Conservation (phyloP, 768 basidiomycete genomes). For the Trametes maxima region DNA sequence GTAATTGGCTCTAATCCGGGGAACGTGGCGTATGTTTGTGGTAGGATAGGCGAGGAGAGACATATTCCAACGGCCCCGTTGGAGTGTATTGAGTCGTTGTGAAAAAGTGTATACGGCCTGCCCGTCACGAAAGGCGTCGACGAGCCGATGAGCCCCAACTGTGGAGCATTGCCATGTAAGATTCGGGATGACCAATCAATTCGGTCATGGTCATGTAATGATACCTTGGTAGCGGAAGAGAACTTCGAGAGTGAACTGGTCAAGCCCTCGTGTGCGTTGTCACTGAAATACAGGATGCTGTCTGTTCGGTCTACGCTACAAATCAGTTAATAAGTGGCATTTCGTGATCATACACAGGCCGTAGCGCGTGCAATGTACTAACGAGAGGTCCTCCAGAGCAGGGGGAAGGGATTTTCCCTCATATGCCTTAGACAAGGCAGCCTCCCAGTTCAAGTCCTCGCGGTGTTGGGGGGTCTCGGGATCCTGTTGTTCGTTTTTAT, state of each 20-base stretch:
- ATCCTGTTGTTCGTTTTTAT: constrained; percentile 37
- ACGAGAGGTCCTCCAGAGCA: constrained; percentile 44
- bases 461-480: constrained; percentile 8
- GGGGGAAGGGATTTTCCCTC: constrained; percentile 37
- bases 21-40: constrained; percentile 32
- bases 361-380: constrained; percentile 16
- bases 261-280: constrained; percentile 59
- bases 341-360: neutral
- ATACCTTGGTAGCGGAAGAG: constrained; percentile 51
- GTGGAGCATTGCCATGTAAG: constrained; percentile 4
- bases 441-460: constrained; percentile 49
- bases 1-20: constrained; percentile 48
- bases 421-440: constrained; percentile 46
- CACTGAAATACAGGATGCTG: constrained; percentile 56
- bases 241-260: constrained; percentile 46
- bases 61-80: constrained; percentile 70
- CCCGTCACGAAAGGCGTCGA: constrained; percentile 84
- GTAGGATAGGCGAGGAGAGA: constrained; percentile 20
- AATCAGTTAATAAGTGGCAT: neutral
- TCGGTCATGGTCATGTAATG: constrained; percentile 12
- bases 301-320: constrained; percentile 31
- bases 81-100: constrained; percentile 54
- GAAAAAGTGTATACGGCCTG: constrained; percentile 68
- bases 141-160: constrained; percentile 70
- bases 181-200: neutral